Evolutionary conservation across 73 alveolate species (phyloP).

Genomic region (Paramecium pentaurelia): DNA sequence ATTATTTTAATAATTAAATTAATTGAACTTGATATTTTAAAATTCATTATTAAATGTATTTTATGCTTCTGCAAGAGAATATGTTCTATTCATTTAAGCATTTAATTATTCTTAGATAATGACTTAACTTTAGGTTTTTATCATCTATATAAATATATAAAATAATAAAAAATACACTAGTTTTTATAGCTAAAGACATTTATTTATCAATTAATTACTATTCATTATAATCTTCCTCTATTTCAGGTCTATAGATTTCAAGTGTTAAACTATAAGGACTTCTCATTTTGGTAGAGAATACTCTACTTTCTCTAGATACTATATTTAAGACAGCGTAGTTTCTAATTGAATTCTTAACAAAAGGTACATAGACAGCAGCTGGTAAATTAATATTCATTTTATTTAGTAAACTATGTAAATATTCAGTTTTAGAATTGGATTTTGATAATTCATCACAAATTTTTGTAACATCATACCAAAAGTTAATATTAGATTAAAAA

Average conservation of each 20-base stretch:
- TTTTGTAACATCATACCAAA: background rate
- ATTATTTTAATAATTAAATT: background rate
- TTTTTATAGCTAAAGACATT: background rate
- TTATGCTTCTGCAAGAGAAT: background rate
- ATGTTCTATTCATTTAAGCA: background rate
- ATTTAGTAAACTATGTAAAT: background rate
- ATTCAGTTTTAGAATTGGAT: background rate
- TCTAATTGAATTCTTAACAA: conserved; percentile 58
- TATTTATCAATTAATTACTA: background rate
- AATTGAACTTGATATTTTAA: background rate
- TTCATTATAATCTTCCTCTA: conserved; percentile 17
- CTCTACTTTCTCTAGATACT: conserved; percentile 63
- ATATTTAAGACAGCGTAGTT: conserved; percentile 63
- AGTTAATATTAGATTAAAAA: background rate
- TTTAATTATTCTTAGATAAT: background rate
- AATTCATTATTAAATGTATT: background rate
- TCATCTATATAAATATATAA: background rate
- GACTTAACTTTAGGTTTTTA: background rate
- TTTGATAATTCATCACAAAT: conserved; percentile 22
- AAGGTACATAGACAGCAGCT: conserved; percentile 71
- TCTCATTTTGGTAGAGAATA: conserved; percentile 67
- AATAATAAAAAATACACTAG: background rate
- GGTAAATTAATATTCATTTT: conserved; percentile 66
- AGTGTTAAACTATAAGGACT: conserved; percentile 68
- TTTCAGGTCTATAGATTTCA: conserved; percentile 70